Percentiles rank a stretch among this genome's conserved stretches.
phyloP scores from a whole-genome alignment of 2,329 filamentous ascomycete genomes.

The Periconia sp. region DNA sequence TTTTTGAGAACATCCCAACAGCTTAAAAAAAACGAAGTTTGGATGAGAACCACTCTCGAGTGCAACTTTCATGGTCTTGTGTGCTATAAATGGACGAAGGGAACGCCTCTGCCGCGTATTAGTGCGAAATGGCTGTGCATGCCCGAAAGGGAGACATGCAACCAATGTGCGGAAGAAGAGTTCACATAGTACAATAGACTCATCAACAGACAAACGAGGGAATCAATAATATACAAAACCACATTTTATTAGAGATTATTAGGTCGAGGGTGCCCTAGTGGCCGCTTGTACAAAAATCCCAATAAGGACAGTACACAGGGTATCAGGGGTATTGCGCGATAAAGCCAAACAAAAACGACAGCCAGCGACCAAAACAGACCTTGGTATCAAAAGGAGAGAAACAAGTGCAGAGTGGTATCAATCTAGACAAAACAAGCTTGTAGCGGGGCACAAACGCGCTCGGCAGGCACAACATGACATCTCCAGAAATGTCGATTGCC shows the following conservation, averaged over 20 bases:
- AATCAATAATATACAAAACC: constrained; percentile 12
- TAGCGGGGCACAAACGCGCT: constrained; percentile 29
- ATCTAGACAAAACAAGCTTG: constrained; percentile 41
- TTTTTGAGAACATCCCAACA: no score
- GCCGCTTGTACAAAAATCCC: constrained; percentile 43
- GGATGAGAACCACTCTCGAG: no score
- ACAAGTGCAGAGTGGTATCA: constrained; percentile 47
- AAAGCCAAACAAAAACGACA: constrained; percentile 31
- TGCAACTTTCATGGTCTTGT: no score
- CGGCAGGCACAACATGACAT: constrained; percentile 33
- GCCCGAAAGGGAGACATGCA: no score
- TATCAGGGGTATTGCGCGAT: constrained; percentile 46
- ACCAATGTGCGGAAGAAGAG: no score
- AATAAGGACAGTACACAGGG: constrained; percentile 44
- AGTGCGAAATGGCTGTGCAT: no score
- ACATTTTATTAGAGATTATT: constrained; percentile 45
- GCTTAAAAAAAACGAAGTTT: no score
- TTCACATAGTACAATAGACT: no score
- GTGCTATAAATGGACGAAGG: no score
- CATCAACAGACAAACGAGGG: not conserved
- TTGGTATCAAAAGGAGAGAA: constrained; percentile 44
- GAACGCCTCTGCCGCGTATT: no score
- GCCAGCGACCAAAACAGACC: constrained; percentile 30
- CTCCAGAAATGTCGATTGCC: constrained; percentile 40
- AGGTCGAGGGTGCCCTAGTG: constrained; percentile 42